Percentiles rank a stretch among this genome's conserved stretches.
Evolutionary conservation across 805 yeast genomes (phyloP).

Genomic region (Barnettozyma californica): DNA sequence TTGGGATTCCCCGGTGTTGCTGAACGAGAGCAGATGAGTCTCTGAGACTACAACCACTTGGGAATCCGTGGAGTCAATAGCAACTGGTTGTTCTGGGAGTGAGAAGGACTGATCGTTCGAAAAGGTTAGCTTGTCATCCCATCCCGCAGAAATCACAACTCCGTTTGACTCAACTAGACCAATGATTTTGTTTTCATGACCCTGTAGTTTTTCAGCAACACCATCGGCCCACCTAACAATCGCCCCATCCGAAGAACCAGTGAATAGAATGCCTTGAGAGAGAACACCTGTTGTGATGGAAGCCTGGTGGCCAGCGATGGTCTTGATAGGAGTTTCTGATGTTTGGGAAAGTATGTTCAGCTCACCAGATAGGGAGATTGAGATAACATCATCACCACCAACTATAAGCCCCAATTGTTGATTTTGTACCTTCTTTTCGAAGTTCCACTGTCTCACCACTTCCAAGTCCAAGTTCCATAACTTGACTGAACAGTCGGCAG

Average conservation of each 20-base stretch:
- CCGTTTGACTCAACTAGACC: slow-evolving; percentile 36
- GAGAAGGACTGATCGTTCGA: slow-evolving; percentile 27
- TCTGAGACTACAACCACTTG: slow-evolving; percentile 36
- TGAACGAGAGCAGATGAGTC: slow-evolving; percentile 30
- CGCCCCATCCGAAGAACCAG: slow-evolving; percentile 84
- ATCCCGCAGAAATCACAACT: slow-evolving; percentile 55
- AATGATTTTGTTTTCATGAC: slow-evolving; percentile 65
- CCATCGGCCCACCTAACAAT: slow-evolving; percentile 50
- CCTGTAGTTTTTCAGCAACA: slow-evolving; percentile 30
- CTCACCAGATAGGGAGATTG: slow-evolving; percentile 69
- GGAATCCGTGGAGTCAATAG: slow-evolving; percentile 34
- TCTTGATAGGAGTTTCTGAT: slow-evolving; percentile 26
- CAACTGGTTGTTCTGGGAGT: slow-evolving; percentile 46
- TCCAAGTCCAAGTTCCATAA: slow-evolving; percentile 50
- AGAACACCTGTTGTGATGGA: slow-evolving; percentile 59
- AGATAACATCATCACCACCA: slow-evolving; percentile 53
- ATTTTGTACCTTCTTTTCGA: slow-evolving; percentile 43
- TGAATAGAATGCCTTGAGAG: slow-evolving; percentile 29
- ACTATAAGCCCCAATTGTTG: slow-evolving; percentile 81
- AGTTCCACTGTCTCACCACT: slow-evolving; percentile 44
- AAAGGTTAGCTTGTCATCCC: slow-evolving; percentile 76
- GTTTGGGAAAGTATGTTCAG: slow-evolving; percentile 51
- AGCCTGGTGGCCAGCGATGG: slow-evolving; percentile 75
- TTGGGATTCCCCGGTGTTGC: slow-evolving; percentile 24
- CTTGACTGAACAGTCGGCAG: slow-evolving; percentile 78